These are phyloP conservation scores for Torulaspora microellipsoides DNA, from an alignment of 805 yeast genomes.

Conservation along the genomic window DNA sequence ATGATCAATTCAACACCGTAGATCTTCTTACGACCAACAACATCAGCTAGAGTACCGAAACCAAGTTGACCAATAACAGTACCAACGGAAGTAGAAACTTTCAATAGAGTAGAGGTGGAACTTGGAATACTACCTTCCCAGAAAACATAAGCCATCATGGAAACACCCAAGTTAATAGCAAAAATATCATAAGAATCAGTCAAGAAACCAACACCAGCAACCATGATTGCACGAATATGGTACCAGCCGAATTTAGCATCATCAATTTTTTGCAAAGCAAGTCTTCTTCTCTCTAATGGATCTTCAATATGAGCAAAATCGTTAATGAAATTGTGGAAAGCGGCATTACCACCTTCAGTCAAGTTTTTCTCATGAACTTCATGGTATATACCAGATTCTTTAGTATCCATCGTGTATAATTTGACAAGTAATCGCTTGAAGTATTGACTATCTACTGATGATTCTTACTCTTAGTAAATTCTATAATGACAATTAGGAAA, in stretches of 20 bases:
- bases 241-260: constrained; percentile 78
- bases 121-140: constrained; percentile 63
- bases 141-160: constrained; percentile 74
- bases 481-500: no score
- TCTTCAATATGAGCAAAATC: constrained; percentile 80
- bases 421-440: not conserved
- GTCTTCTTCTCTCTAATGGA: constrained; percentile 81
- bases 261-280: constrained; percentile 80
- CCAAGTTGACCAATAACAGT: constrained; percentile 87
- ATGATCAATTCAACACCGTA: constrained; percentile 84
- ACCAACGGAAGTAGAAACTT: constrained; percentile 90
- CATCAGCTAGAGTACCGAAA: constrained; percentile 80
- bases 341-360: constrained; percentile 75
- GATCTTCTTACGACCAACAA: constrained; percentile 77
- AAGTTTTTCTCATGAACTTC: constrained; percentile 27
- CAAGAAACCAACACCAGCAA: constrained; percentile 91
- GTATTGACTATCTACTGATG: no score
- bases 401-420: constrained; percentile 4
- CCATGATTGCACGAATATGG: constrained; percentile 73
- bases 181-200: constrained; percentile 92
- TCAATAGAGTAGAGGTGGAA: constrained; percentile 70
- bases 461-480: no score
- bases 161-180: constrained; percentile 76
- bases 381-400: constrained; percentile 5
- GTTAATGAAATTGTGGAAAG: constrained; percentile 76